Base-by-base conservation (phyloP, 352 stramenopile species). In the Phytophthora multivora region DNA sequence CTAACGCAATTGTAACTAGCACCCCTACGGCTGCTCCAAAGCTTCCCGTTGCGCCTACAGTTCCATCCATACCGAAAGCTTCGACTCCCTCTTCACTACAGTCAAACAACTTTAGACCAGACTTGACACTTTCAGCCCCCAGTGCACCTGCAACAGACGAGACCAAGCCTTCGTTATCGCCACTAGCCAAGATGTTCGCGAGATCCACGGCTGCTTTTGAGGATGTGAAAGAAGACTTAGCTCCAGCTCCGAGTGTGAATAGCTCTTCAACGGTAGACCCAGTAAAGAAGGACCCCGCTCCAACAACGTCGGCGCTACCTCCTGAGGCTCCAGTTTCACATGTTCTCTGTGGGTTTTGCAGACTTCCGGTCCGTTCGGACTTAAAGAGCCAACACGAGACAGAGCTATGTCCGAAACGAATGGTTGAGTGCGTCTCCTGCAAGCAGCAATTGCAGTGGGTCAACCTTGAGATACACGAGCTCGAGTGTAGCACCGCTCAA, bases 331-430 rank as follows among this genome's bases (percentile, higher is more conserved):
- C 46, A n/a, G 35, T 52, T 5, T 63, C 67, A 4, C 71, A 82
- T 31, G 50, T 77, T 15, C 47, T 80, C 12, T 91, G 82, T 46
- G 61, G 59, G 1, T 57, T 77, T 23, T 91, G 82, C 16, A 71
- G 74, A 3, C 62, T 91, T 3, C 82, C 79, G 1, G 61, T 91
- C 25, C 75, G 75, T 9, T 72, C 68, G 0, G 74, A 88, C 48
- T 47, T 70, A 30, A 71, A 79, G 7, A n/a, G 33, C 1, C 78
- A 90, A 38, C 83, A 93, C 53, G 83, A 88, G 52, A 58, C 65
- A 38, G 66, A 67, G 0, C 76, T 80, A 33, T 93, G 83, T 31
- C 60, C 80, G n/a, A 86, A 86, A 36, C 73, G 80, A 25, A 71
- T 75, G 8, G 56, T 84, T 1, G 59, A 62, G 5, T 91, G 79